Percentiles rank a stretch among this genome's conserved stretches.
phyloP scores from a whole-genome alignment of 495 filamentous ascomycete genomes.

The Aspergillus biplanus region DNA sequence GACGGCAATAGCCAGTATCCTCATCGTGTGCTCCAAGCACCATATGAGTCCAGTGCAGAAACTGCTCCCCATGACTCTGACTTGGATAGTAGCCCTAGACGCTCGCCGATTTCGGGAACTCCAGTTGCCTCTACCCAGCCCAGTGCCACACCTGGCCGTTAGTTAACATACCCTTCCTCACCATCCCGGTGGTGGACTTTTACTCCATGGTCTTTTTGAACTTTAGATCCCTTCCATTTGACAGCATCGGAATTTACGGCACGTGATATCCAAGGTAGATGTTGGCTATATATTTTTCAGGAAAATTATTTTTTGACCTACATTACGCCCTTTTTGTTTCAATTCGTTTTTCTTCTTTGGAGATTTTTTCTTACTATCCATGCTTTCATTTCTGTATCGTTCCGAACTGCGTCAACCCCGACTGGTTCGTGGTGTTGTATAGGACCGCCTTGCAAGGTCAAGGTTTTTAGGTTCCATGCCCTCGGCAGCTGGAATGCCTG shows the following conservation, averaged over 20 bases:
- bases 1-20: neutral
- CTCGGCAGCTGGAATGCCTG: slow-evolving; percentile 20
- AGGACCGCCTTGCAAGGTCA: neutral
- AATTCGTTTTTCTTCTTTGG: neutral
- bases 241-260: too few relatives aligned
- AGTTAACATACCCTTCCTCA: too few relatives aligned
- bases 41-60: slow-evolving; percentile 14
- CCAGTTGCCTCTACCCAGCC: neutral
- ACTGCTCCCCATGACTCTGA: slow-evolving; percentile 19
- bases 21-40: slow-evolving; percentile 10
- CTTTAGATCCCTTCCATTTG: too few relatives aligned
- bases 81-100: slow-evolving; percentile 21
- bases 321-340: too few relatives aligned
- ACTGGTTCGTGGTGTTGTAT: slow-evolving; percentile 11
- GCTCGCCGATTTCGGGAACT: slow-evolving; percentile 11
- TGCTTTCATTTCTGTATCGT: neutral
- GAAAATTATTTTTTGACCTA: too few relatives aligned
- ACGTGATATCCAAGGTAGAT: too few relatives aligned
- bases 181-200: too few relatives aligned
- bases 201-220: too few relatives aligned
- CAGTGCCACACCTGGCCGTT: neutral
- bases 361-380: neutral
- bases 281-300: too few relatives aligned
- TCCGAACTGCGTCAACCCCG: neutral
- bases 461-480: neutral